phyloP scores from a whole-genome alignment of 345 rosid species.

The Linum trigynum region DNA sequence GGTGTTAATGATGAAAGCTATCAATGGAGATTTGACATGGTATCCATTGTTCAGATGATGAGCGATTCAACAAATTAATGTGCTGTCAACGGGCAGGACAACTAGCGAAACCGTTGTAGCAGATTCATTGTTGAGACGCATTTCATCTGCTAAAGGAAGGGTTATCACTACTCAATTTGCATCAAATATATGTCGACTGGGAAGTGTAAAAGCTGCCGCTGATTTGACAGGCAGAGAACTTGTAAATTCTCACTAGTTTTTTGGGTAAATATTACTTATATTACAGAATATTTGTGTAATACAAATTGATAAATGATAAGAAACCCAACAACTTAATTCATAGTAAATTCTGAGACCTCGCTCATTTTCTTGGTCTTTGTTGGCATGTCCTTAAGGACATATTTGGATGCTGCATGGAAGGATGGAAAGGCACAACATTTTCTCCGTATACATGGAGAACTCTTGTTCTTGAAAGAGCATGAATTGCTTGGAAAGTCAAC shows the following conservation, averaged over 20 bases:
- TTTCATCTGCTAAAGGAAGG: constrained; percentile 84
- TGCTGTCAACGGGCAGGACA: constrained; percentile 94
- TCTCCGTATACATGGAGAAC: constrained; percentile 96
- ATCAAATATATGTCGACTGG: constrained; percentile 90
- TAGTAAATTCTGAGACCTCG: constrained; percentile 4
- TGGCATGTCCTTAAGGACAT: constrained; percentile 96
- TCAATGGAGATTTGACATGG: constrained; percentile 11
- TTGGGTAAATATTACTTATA: too few relatives aligned
- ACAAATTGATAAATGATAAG: too few relatives aligned
- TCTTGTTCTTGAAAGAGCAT: constrained; percentile 91
- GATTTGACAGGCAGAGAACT: constrained; percentile 82
- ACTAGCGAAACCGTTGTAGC: constrained; percentile 73
- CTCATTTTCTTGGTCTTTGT: constrained; percentile 57
- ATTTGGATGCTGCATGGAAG: constrained; percentile 96
- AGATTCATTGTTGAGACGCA: constrained; percentile 67
- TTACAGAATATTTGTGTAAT: too few relatives aligned
- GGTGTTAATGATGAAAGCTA: background rate
- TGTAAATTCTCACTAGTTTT: constrained; percentile 60
- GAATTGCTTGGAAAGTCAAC: constrained; percentile 88
- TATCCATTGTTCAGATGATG: constrained; percentile 63
- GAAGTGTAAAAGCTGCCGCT: constrained; percentile 97
- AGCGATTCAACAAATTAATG: constrained; percentile 98
- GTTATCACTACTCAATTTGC: constrained; percentile 96
- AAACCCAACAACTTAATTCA: too few relatives aligned
- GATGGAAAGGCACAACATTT: constrained; percentile 99